These are phyloP conservation scores for Achaetomiella virescens DNA, from an alignment of 495 filamentous ascomycete genomes.

Conservation along the genomic window DNA sequence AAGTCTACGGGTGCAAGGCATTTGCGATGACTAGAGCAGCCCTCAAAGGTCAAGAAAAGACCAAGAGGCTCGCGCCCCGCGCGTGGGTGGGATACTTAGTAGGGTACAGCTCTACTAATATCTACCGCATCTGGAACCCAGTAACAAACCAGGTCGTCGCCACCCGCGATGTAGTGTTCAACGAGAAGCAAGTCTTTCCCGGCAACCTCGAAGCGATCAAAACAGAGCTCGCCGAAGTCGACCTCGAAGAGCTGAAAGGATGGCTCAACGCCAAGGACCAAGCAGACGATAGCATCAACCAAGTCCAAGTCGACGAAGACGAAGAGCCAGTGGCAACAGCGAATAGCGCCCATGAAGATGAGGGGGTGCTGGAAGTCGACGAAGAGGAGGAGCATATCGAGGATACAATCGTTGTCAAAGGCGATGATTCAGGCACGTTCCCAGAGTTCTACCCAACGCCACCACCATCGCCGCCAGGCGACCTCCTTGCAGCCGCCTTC, in stretches of 20 bases:
- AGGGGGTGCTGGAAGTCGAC: too few relatives aligned
- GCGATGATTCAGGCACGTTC: not conserved
- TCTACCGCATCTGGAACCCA: slow-evolving; percentile 28
- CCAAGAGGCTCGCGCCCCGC: slow-evolving; percentile 16
- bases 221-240: too few relatives aligned
- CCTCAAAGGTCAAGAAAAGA: not conserved
- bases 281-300: too few relatives aligned
- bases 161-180: slow-evolving; percentile 11
- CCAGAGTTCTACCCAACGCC: not conserved
- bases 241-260: too few relatives aligned
- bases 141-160: not conserved
- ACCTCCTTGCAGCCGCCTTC: not conserved
- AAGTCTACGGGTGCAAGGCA: slow-evolving; percentile 9
- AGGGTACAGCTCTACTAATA: slow-evolving; percentile 28
- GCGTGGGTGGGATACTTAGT: slow-evolving; percentile 28
- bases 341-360: too few relatives aligned
- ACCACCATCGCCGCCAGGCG: not conserved
- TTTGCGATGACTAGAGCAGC: slow-evolving; percentile 10
- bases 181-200: slow-evolving; percentile 10
- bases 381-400: not conserved
- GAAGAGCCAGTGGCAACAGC: too few relatives aligned
- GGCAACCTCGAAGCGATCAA: slow-evolving; percentile 8
- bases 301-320: too few relatives aligned
- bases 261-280: too few relatives aligned
- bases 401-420: not conserved